Base-by-base conservation (phyloP, 2,329 filamentous ascomycete genomes). In the Leptographium galeiforme region DNA sequence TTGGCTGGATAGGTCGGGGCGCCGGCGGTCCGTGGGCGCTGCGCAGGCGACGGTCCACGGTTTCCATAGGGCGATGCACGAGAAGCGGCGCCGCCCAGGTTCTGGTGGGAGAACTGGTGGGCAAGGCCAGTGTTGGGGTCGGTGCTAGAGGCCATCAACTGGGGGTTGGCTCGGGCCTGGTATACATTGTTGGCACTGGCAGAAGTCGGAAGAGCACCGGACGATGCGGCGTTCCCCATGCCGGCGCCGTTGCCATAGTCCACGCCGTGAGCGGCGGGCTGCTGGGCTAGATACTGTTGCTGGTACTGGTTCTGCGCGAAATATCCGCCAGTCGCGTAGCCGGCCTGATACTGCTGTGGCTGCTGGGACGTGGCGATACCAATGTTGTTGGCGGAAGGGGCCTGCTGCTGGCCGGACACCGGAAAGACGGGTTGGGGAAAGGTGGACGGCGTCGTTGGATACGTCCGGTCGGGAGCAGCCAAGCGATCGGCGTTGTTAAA, bases 51-150 rank as follows among this genome's bases (percentile, higher is more conserved):
- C 36, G 79, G 76, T 39, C 76, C 77, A 47, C 89, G 79, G 56
- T 79, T 76, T 59, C 75, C 80, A 64, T 89, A 90, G 49, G 82
- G 81, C 56, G 81, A 82, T 34, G 77, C 77, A 60, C 89, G 79
- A 56, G 8, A 13, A 6, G 82, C 82, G 45, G 80, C 82, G 46
- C 81, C 81, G 56, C 87, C 85, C 43, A 97, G 78, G 68, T 96
- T 95, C 74, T 97, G 91, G 69, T 96, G 89, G 55, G 91, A 94
- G 69, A 97, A 95, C 68, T 98, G 93, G 67, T 96, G 89, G 56
- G 90, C 89, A 47, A 97, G 78, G 34, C 89, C 90, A 62, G 89
- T 93, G 62, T 91, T 94, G 61, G 85, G 86, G 64, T 96, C 89
- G 63, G 87, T 89, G 65, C 60, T 66, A 73, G 58, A 50, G 55